phyloP scores from a whole-genome alignment of 2,329 filamentous ascomycete species.

The Dryadomyces quercivorus region DNA sequence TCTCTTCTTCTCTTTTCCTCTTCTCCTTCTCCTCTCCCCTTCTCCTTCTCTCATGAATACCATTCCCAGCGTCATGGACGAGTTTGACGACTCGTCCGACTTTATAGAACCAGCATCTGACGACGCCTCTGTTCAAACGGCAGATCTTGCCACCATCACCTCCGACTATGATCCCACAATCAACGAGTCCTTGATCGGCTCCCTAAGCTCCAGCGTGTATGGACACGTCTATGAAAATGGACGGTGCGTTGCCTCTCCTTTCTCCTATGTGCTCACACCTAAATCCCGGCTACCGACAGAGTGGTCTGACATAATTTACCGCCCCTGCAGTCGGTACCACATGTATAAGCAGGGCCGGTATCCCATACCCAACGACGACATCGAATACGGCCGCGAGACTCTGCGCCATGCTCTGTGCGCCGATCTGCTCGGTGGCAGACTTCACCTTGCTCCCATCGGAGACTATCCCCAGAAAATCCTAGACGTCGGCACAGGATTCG shows the following conservation, averaged over 20 bases:
- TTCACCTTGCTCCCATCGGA: constrained; percentile 31
- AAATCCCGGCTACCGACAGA: no score
- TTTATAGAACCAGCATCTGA: constrained; percentile 13
- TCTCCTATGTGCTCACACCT: background rate
- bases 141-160: constrained; percentile 16
- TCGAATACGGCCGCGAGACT: constrained; percentile 35
- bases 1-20: background rate
- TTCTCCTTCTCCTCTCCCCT: background rate
- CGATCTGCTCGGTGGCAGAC: constrained; percentile 29
- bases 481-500: constrained; percentile 37
- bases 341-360: constrained; percentile 33
- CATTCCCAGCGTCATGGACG: constrained; percentile 1
- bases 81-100: constrained; percentile 7
- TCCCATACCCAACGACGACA: constrained; percentile 39
- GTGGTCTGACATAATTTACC: background rate
- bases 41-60: background rate
- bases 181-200: constrained; percentile 22
- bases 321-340: constrained; percentile 31
- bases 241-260: constrained; percentile 15
- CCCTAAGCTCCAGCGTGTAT: constrained; percentile 27
- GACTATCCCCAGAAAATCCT: constrained; percentile 34
- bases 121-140: constrained; percentile 7
- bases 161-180: constrained; percentile 28
- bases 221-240: constrained; percentile 25
- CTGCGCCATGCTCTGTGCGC: constrained; percentile 36